Evolutionary conservation across 352 stramenopile genomes (phyloP), one percentile per base, ranked within the genome.

Genomic region (Lagenidium giganteum): DNA sequence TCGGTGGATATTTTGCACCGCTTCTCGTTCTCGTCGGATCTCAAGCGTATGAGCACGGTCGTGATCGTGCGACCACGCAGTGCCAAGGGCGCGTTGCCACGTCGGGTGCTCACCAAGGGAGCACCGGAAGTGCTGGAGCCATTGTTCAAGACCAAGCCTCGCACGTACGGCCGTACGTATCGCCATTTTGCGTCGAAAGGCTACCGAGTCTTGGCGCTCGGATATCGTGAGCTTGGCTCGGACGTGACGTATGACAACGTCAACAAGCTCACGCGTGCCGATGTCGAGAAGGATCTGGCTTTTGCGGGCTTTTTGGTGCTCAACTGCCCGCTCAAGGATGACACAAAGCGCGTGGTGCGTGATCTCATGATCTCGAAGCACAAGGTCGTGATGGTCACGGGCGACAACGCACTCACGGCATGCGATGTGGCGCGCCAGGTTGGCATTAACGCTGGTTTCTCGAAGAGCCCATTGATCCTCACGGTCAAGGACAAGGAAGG

Each of bases 291-390:
- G 11, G 61, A 81, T 6, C 60, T 98, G 6, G 63, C 52, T 6
- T 98, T 98, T 62, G 84, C 64, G 6, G 95, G 95, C 12, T 96
- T 98, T 38, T 54, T 98, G 2, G 68, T 98, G 13, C 65, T 98
- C 14, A 76, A 96, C 39, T 97, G 87, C 57, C 91, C 93, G 3
- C 60, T 98, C 8, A 98, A 98, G 63, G 56, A 60, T 26, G 81
- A 97, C 65, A 96, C 91, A 11, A 77, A 66, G 33, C 53, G 69
- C 5, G 83, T 94, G 12, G 78, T 98, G 22, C 57, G 69, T 14
- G 73, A 97, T 49, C 66, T 98, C 5, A 43, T 70, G 18, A 49
- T 43, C 8, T 87, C 80, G 23, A 69, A 78, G 14, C 88, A 98
- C 54, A 47, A 71, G 22, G 62, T 89, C 14, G 71, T 95, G 8